These are phyloP conservation scores for Cyberlindnera xylosilytica DNA, from an alignment of 805 yeast species.

Conservation along the genomic window DNA sequence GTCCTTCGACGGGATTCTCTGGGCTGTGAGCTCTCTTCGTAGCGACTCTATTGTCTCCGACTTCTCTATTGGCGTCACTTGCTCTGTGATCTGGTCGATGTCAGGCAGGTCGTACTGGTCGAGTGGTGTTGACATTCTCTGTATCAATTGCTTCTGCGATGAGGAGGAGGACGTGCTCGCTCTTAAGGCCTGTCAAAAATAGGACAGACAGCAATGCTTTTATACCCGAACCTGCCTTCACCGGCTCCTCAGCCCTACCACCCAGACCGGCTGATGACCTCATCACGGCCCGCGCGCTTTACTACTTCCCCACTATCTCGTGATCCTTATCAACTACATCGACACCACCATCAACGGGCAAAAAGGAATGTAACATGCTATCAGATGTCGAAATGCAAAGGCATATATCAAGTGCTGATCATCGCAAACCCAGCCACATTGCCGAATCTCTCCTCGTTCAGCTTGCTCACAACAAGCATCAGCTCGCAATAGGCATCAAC, in stretches of 20 bases:
- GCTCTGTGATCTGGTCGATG: slow-evolving; percentile 14
- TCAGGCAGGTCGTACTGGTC: slow-evolving; percentile 16
- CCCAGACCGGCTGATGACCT: background rate
- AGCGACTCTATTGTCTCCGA: slow-evolving; percentile 9
- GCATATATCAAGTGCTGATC: slow-evolving; percentile 41
- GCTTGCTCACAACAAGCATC: slow-evolving; percentile 52
- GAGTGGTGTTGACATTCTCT: slow-evolving; percentile 6
- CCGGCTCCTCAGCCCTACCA: background rate
- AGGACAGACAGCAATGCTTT: too few relatives aligned
- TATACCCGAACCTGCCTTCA: background rate
- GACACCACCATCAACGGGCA: background rate
- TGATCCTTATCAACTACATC: background rate
- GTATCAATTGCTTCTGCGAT: too few relatives aligned
- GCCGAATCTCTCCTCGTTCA: slow-evolving; percentile 69
- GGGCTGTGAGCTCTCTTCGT: slow-evolving; percentile 8
- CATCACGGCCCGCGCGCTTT: background rate
- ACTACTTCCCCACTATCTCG: background rate
- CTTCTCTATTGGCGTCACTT: slow-evolving; percentile 1
- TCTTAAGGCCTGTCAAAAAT: too few relatives aligned
- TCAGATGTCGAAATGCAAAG: background rate
- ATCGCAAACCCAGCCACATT: slow-evolving; percentile 74
- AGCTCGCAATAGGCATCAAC: slow-evolving; percentile 60
- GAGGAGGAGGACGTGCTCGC: too few relatives aligned
- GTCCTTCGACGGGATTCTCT: slow-evolving; percentile 8
- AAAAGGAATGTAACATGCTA: background rate